Base-by-base conservation (phyloP, 1,139 yeast species). In the Debaryomycetaceae sp. region DNA sequence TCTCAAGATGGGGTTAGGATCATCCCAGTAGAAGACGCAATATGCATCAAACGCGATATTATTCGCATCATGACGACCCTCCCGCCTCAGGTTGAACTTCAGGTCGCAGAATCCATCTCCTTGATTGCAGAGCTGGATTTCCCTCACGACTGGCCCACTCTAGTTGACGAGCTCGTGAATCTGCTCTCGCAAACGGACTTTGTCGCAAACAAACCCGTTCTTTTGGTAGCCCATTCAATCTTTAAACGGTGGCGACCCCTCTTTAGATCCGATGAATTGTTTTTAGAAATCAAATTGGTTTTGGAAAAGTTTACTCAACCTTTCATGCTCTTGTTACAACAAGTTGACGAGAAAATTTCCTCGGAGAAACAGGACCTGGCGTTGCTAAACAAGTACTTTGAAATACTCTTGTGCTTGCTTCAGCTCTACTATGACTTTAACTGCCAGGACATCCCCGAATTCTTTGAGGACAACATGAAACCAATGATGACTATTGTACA, bases 401-500 rank as follows among this genome's bases (percentile, higher is more conserved):
- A 82, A 27, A 82, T 82, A 35, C 55, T 87, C 43, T 59, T 80
- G 29, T 55, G 86, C 20, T 61, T 87, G 36, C 59, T 80, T 24
- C 90, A 87, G 49, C 72, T 92, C 26, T 92, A 82, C 51, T 85
- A 77, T 47, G 99, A 92, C 52, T 73, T 92, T 45, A 92, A 90
- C 53, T 87, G 96, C 55, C 98, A 92, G 56, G 98, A 92, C 56
- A 78, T 92, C 32, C 98, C 99, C 2, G 98, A 87, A 53, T 90
- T 87, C 50, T 92, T 92, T 49, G 99, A 92, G 55, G 98, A 92
- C 53, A 74, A 92, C 50, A 58, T 90, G 59, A 61, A 68, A 29
- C 62, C 60, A 20, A 86, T 94, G 32, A 82, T 92, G 92, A 66
- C 65, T 8, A 70, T 87, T 22, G 65, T 87, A 46, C 93, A 83